phyloP scores from a whole-genome alignment of 2,329 filamentous ascomycete genomes.

The Dothideomycetidae sp. region DNA sequence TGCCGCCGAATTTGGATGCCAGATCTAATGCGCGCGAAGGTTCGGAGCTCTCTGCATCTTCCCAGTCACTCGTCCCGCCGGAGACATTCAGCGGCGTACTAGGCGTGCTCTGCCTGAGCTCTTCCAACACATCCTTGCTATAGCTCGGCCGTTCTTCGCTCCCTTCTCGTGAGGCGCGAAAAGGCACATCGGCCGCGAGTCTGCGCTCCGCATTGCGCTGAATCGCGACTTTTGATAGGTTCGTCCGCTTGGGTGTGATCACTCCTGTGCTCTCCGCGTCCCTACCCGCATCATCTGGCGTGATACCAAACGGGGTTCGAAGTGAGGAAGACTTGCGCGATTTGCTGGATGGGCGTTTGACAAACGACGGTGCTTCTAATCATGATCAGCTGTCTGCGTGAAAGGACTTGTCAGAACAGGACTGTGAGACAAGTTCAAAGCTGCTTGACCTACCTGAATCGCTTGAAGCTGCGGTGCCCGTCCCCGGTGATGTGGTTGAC shows the following conservation, averaged over 20 bases:
- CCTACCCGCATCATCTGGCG: constrained; percentile 40
- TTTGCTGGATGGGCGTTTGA: constrained; percentile 41
- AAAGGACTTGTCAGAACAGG: constrained; percentile 18
- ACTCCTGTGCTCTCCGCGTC: constrained; percentile 36
- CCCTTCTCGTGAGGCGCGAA: constrained; percentile 36
- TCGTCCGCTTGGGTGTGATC: constrained; percentile 48
- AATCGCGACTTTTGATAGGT: constrained; percentile 47
- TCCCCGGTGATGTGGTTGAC: background rate
- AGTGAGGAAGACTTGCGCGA: constrained; percentile 58
- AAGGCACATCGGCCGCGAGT: constrained; percentile 34
- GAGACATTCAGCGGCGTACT: constrained; percentile 57
- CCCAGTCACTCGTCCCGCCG: constrained; percentile 21
- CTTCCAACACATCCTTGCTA: constrained; percentile 71
- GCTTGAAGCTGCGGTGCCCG: constrained; percentile 15
- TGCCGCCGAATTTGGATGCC: constrained; percentile 43
- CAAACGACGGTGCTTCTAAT: constrained; percentile 25
- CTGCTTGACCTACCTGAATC: constrained; percentile 27
- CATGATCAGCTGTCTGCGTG: constrained; percentile 15
- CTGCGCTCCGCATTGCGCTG: constrained; percentile 52
- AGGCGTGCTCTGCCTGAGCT: constrained; percentile 74
- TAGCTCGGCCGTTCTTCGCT: constrained; percentile 58
- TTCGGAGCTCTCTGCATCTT: constrained; percentile 32
- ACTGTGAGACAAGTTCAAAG: background rate
- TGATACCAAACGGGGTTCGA: constrained; percentile 61
- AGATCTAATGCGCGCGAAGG: constrained; percentile 31